These are phyloP conservation scores for Trichosporon sp. DNA, from an alignment of 1,284 basidiomycete species.

Conservation along the genomic window DNA sequence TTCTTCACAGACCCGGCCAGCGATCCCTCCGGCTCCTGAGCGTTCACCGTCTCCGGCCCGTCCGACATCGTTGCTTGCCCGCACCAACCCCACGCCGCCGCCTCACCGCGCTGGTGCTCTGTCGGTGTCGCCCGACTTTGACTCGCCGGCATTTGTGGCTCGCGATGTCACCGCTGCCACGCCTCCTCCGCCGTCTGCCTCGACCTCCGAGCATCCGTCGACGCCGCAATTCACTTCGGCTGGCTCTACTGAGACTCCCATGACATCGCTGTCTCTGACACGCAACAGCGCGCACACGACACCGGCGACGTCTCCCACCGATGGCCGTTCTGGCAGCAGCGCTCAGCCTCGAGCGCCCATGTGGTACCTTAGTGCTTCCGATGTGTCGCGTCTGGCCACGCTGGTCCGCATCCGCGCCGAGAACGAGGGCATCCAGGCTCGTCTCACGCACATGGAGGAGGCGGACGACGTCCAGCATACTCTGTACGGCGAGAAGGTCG, in stretches of 20 bases:
- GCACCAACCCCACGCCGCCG: conserved; percentile 14
- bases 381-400: conserved; percentile 41
- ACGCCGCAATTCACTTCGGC: background rate
- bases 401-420: conserved; percentile 32
- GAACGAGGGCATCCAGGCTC: conserved; percentile 7
- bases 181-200: background rate
- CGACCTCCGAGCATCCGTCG: background rate
- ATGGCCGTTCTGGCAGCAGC: background rate
- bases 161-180: background rate
- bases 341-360: background rate
- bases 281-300: conserved; percentile 1
- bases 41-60: conserved; percentile 10
- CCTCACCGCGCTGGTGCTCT: conserved; percentile 8
- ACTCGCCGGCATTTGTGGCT: background rate
- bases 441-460: conserved; percentile 27
- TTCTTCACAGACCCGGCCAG: background rate
- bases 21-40: conserved; percentile 4
- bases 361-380: conserved; percentile 48
- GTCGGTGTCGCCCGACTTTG: background rate
- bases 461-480: conserved; percentile 63
- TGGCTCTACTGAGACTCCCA: background rate
- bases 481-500: conserved; percentile 58
- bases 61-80: background rate
- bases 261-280: background rate
- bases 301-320: background rate